Evolutionary conservation across 2,329 filamentous ascomycete species (phyloP), one percentile per base, ranked within the genome.

Genomic region (Trichoderma hamatum): DNA sequence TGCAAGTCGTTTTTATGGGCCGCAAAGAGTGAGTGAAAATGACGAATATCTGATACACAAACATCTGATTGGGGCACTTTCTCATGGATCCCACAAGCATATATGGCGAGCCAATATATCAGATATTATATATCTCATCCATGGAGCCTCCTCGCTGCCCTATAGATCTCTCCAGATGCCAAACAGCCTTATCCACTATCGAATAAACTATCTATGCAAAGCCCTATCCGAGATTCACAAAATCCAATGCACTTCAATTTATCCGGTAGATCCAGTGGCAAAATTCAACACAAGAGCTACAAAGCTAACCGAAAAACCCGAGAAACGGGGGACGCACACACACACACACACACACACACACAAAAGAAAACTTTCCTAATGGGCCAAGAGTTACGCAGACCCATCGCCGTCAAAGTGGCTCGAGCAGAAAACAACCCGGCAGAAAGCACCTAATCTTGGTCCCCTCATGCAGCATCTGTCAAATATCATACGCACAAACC

Each of bases 241-340:
- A 52, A 52, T 28, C 60, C 46, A 63, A 52, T 36, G 26, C 30
- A 34, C 13, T 36, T 7, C 30, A 36, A 52, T 63, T 63, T 63
- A 63, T 21, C 60, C 60, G 51, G 62, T 30, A 55, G 62, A 65
- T 65, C 62, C 39, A 65, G 62, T 56, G 62, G 62, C 62, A 65
- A 65, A 65, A 32, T 28, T 10, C 26, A n/a, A 60, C 39, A 24
- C 62, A 7, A 65, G 21, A 39, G 2, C 39, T 46, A 10, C 9
- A 30, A 46, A 24, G 2, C 36, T 3, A 26, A 6, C 52, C 39
- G n/a, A 14, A 54, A 51, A 13, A 39, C 3, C 11, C 21, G 30
- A 34, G 10, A 34, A 43, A 43, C 39, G n/a, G 21, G 39, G 19
- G 19, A 43, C 39, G 16, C 39, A 19, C 39, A 19, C 28, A n/a